Evolutionary conservation across 345 rosid genomes (phyloP).

Genomic region (Eucalyptus paniculata): DNA sequence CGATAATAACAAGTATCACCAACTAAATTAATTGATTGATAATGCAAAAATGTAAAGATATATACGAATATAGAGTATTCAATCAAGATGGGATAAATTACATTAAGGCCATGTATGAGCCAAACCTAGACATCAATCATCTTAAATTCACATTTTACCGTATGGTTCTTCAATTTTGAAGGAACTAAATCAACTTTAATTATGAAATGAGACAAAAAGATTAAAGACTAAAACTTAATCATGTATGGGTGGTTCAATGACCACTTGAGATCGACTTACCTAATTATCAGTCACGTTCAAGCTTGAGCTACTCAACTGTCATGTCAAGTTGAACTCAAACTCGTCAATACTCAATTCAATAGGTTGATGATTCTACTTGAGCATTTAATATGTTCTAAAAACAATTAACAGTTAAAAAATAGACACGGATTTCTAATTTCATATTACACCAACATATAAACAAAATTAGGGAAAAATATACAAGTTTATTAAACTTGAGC

Average conservation of each 20-base stretch:
- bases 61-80: not conserved
- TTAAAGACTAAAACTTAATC: not conserved
- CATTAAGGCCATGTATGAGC: not conserved
- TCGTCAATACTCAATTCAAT: not conserved
- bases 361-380: not conserved
- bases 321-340: not conserved
- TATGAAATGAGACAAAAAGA: not conserved
- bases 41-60: not conserved
- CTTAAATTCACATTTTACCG: not conserved
- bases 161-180: not conserved
- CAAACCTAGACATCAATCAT: not conserved
- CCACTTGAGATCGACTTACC: not conserved
- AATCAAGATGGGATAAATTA: not conserved
- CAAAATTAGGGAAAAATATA: not conserved
- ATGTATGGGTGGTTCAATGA: not conserved
- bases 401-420: not conserved
- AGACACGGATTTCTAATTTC: not conserved
- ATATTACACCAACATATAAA: not conserved
- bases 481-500: not conserved
- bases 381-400: not conserved
- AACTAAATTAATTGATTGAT: not conserved
- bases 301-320: not conserved
- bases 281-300: not conserved
- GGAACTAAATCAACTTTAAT: not conserved
- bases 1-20: not conserved